Evolutionary conservation across 2,329 filamentous ascomycete species (phyloP), one percentile per base, ranked within the genome.

Genomic region (Arthrobotrys entomopaga): DNA sequence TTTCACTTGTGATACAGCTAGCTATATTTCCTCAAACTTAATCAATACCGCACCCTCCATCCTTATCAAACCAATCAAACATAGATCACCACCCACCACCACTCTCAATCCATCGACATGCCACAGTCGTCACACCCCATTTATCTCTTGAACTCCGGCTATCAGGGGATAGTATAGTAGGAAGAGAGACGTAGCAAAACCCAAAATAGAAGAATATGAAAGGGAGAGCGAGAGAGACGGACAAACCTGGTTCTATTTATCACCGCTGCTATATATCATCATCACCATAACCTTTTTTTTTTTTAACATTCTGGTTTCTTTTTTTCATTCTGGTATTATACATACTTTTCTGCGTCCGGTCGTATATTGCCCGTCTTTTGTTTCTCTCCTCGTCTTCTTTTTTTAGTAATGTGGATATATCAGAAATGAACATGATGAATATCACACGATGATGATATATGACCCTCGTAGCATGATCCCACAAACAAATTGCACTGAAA

Each of bases 361-460:
- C 29, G 6, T 34, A 34, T 34, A 5, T 34, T 34, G 29, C 10
- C 10, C 29, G 29, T 34, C 29, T 34, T 34, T 34, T 34, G 29
- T 34, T 34, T 34, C 29, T 34, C 29, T 34, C 5, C 10, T 10
- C 10, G 2, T 34, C 10, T 34, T 53, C 42, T 61, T 24, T 69
- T 69, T 53, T 59, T 42, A n/a, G n/a, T 69, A 49, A 54, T 69
- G 65, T 69, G 65, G 65, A 69, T 69, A 69, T 69, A 60, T 61
- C 56, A 29, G 57, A 56, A 61, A 69, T 56, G 56, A 61, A 61
- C 40, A 59, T 60, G 29, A 34, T 34, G 16, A 46, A 46, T 19
- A 46, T n/a, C 13, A n/a, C 52, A 61, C 61, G 64, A 69, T 53
- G n/a, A n/a, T n/a, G n/a, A n/a, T n/a, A n/a, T n/a, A n/a, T n/a